These are phyloP conservation scores for Ambrosiella cleistominuta DNA, from an alignment of 2,329 filamentous ascomycete species.

Conservation along the genomic window DNA sequence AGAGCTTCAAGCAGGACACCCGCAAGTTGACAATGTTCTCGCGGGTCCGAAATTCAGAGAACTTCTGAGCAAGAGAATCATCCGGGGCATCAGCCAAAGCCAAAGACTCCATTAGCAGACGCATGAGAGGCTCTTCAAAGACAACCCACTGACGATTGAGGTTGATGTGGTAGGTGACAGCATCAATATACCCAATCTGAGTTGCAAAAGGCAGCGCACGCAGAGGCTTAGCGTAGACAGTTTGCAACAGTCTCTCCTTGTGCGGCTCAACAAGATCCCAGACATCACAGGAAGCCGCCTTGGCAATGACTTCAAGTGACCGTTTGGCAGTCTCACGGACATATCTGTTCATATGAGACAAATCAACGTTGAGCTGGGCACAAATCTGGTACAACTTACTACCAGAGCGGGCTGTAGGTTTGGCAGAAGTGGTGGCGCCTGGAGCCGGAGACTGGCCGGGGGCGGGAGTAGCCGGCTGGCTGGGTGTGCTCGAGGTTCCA, in stretches of 20 bases:
- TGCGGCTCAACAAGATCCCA: constrained; percentile 80
- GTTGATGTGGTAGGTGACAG: constrained; percentile 85
- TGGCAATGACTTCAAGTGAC: constrained; percentile 64
- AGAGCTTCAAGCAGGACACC: constrained; percentile 80
- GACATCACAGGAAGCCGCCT: constrained; percentile 58
- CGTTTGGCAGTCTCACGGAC: constrained; percentile 75
- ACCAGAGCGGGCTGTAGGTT: constrained; percentile 36
- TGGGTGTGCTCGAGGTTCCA: not conserved
- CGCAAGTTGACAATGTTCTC: constrained; percentile 82
- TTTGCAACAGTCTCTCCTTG: constrained; percentile 73
- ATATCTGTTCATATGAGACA: constrained; percentile 90
- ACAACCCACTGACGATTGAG: constrained; percentile 76
- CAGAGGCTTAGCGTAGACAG: constrained; percentile 89
- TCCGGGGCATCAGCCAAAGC: constrained; percentile 90
- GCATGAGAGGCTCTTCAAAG: constrained; percentile 81
- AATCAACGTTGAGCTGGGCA: constrained; percentile 67
- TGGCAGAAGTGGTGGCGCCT: constrained; percentile 18
- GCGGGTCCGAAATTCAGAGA: constrained; percentile 84
- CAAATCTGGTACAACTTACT: constrained; percentile 44
- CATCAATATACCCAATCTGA: constrained; percentile 96
- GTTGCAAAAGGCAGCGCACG: constrained; percentile 82
- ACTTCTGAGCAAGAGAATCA: constrained; percentile 80
- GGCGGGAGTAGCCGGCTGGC: constrained; percentile 15
- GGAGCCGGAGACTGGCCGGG: constrained; percentile 18
- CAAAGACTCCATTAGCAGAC: constrained; percentile 81